phyloP scores from a whole-genome alignment of 202 grass and related monocot genomes.

The Brachypodium distachyon region DNA sequence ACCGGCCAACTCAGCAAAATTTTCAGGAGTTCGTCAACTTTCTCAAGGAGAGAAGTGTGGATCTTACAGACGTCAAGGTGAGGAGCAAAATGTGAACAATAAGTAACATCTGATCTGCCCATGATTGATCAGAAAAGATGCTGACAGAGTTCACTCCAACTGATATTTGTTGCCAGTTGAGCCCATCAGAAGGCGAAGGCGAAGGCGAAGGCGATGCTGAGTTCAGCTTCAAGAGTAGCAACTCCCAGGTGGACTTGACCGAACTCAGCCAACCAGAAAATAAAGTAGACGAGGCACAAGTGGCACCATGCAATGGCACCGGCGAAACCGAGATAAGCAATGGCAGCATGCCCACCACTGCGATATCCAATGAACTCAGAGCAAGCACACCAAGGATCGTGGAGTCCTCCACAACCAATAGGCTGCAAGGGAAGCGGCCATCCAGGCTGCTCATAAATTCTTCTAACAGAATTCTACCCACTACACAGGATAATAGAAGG shows the following conservation, averaged over 20 bases:
- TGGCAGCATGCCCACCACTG: not conserved
- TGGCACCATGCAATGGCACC: not conserved
- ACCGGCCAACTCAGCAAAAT: slow-evolving; percentile 61
- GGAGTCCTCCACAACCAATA: not conserved
- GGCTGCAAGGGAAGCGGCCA: slow-evolving; percentile 27
- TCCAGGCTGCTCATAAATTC: slow-evolving; percentile 9
- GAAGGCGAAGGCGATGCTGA: slow-evolving; percentile 48
- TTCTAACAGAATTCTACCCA: not conserved
- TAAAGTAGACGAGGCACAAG: slow-evolving; percentile 10
- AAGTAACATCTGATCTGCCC: not conserved
- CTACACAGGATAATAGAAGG: not conserved
- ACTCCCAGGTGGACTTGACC: slow-evolving; percentile 31
- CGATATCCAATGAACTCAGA: not conserved
- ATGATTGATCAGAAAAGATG: not conserved
- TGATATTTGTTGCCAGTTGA: slow-evolving; percentile 30
- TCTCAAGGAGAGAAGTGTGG: slow-evolving; percentile 49
- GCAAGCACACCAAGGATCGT: not conserved
- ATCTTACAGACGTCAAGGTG: slow-evolving; percentile 59
- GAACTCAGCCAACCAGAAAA: not conserved
- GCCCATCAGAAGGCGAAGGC: no score
- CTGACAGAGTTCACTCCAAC: not conserved
- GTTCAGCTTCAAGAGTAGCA: slow-evolving; percentile 8
- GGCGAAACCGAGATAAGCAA: not conserved
- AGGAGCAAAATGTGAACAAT: not conserved
- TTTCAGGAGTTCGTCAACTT: slow-evolving; percentile 81